phyloP scores from a whole-genome alignment of 1,284 basidiomycete genomes.

The Cutaneotrichosporon dermatis region DNA sequence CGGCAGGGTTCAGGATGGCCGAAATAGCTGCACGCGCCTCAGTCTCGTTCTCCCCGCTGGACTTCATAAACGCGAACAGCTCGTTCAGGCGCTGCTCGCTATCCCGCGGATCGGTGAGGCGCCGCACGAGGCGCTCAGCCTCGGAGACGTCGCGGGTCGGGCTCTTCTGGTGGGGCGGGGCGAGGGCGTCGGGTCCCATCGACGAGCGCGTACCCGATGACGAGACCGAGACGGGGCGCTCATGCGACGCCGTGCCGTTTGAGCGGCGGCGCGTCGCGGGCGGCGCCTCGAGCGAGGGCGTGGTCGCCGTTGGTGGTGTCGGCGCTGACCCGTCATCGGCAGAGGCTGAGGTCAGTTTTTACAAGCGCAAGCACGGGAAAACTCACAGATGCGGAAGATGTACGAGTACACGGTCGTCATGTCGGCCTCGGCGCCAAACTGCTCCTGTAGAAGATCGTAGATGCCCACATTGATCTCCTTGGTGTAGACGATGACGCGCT shows the following conservation, averaged over 20 bases:
- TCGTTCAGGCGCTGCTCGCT: conserved; percentile 92
- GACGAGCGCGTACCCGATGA: conserved; percentile 35
- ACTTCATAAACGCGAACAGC: conserved; percentile 88
- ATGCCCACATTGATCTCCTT: conserved; percentile 39
- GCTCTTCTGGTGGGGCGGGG: conserved; percentile 27
- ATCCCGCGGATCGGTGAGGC: conserved; percentile 71
- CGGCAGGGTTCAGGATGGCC: conserved; percentile 30
- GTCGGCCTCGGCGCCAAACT: conserved; percentile 49
- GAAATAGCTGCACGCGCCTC: conserved; percentile 63
- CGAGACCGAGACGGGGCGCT: conserved; percentile 23
- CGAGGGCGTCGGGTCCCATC: conserved; percentile 2
- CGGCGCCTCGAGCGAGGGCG: conserved; percentile 1
- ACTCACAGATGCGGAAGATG: conserved; percentile 65
- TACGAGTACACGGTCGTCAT: conserved; percentile 51
- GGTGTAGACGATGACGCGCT: conserved; percentile 67
- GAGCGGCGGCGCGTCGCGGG: conserved; percentile 3
- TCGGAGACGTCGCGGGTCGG: conserved; percentile 54
- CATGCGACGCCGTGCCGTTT: conserved; percentile 13
- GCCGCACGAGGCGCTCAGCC: conserved; percentile 50
- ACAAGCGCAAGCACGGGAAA: conserved; percentile 50
- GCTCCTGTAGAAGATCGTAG: conserved; percentile 42
- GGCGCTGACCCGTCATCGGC: conserved; percentile 68
- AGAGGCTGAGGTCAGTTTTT: conserved; percentile 45
- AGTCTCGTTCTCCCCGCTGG: conserved; percentile 78
- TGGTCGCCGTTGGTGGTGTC: conserved; percentile 48